Conservation (phyloP, 495 filamentous ascomycete genomes). For the Talaromyces adpressus region DNA sequence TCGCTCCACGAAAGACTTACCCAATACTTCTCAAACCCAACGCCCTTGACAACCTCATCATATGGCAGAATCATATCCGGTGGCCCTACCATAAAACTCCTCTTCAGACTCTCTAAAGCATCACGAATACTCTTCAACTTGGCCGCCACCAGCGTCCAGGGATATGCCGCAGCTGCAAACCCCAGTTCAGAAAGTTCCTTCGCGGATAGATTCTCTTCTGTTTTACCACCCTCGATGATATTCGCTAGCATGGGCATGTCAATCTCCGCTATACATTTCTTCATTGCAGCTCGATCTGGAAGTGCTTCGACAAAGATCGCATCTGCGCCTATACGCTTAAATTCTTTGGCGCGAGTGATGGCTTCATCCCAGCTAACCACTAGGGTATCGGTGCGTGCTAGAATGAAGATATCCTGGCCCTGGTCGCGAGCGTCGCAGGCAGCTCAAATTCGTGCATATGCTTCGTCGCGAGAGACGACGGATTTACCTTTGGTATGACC, state of each 20-base stretch:
- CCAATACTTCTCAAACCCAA: conserved; percentile 37
- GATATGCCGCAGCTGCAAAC: conserved; percentile 33
- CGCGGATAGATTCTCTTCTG: conserved; percentile 32
- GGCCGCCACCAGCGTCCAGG: conserved; percentile 35
- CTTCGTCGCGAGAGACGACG: conserved; percentile 34
- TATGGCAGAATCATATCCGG: conserved; percentile 29
- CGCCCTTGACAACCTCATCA: conserved; percentile 29
- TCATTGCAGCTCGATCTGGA: conserved; percentile 32
- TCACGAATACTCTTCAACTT: conserved; percentile 32
- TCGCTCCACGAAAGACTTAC: conserved; percentile 13
- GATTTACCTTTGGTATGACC: conserved; percentile 39
- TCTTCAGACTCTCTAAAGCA: conserved; percentile 29
- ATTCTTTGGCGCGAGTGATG: conserved; percentile 26
- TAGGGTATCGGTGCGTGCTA: conserved; percentile 32
- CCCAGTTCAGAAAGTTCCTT: conserved; percentile 30
- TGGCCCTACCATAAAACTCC: conserved; percentile 20
- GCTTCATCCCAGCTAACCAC: conserved; percentile 34
- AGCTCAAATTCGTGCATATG: conserved; percentile 32
- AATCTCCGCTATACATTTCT: conserved; percentile 23
- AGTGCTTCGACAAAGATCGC: conserved; percentile 37
- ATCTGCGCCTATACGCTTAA: conserved; percentile 30
- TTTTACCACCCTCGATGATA: conserved; percentile 38
- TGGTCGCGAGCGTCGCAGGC: conserved; percentile 34
- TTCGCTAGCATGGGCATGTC: conserved; percentile 32
- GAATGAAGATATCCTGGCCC: conserved; percentile 33